phyloP scores from a whole-genome alignment of 306 rosid species.

The Citrullus colocynthis region DNA sequence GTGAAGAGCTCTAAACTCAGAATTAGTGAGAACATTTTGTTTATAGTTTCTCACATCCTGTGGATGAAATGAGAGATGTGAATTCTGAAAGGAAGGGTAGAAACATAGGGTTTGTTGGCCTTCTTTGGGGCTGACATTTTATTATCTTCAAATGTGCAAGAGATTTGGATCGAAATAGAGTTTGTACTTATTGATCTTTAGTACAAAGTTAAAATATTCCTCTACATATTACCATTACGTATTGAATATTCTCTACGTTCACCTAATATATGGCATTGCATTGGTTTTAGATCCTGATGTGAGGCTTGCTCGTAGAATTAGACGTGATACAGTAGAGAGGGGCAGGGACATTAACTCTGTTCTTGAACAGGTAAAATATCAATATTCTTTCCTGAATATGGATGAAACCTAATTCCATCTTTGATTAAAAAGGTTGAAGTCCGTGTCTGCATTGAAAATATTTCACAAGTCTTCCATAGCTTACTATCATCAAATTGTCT shows the following conservation, averaged over 20 bases:
- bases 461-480: neutral
- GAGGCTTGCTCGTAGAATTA: constrained; percentile 97
- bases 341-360: constrained; percentile 91
- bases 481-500: neutral
- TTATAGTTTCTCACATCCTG: neutral
- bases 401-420: neutral
- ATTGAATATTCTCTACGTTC: neutral
- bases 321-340: constrained; percentile 96
- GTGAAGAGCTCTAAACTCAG: neutral
- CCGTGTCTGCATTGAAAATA: neutral
- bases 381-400: neutral
- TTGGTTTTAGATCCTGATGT: constrained; percentile 83
- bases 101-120: neutral
- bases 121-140: neutral
- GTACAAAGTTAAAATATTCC: neutral
- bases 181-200: neutral
- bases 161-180: neutral
- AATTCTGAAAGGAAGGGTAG: neutral
- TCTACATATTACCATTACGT: neutral
- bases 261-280: constrained; percentile 13
- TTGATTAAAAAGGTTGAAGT: neutral
- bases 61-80: neutral
- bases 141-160: neutral
- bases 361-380: constrained; percentile 63
- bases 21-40: neutral